Conservation (phyloP, 192 early-diverging fungal genomes). For the Linderina pennispora region DNA sequence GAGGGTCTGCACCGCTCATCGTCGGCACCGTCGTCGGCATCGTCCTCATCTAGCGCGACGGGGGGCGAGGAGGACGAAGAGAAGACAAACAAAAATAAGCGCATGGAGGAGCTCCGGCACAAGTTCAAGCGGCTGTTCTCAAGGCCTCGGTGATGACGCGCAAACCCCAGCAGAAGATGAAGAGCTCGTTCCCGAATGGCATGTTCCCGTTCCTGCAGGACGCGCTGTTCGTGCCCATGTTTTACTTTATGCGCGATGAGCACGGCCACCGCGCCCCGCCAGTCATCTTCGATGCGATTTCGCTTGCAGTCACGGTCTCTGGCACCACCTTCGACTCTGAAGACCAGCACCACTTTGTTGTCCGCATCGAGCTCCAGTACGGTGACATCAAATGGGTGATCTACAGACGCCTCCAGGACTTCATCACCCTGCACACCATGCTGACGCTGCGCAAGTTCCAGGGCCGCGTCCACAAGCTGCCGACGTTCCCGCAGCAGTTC, state of each 20-base stretch:
- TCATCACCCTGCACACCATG: slow-evolving; percentile 57
- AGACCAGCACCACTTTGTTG: slow-evolving; percentile 48
- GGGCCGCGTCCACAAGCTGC: slow-evolving; percentile 36
- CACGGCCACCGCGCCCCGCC: slow-evolving; percentile 43
- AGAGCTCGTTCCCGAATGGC: slow-evolving; percentile 22
- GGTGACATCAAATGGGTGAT: slow-evolving; percentile 78
- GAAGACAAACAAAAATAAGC: slow-evolving; percentile 10
- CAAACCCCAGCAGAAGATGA: slow-evolving; percentile 28
- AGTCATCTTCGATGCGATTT: slow-evolving; percentile 48
- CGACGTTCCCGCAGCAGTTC: slow-evolving; percentile 41
- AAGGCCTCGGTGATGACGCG: slow-evolving; percentile 43
- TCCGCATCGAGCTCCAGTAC: slow-evolving; percentile 70
- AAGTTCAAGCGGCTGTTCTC: slow-evolving; percentile 44
- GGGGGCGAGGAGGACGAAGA: slow-evolving; percentile 9
- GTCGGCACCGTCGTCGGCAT: too few relatives aligned
- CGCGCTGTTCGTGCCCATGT: slow-evolving; percentile 49
- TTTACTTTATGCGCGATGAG: slow-evolving; percentile 47
- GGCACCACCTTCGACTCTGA: slow-evolving; percentile 9
- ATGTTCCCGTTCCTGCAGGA: slow-evolving; percentile 48
- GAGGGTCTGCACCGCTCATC: too few relatives aligned
- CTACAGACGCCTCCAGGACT: slow-evolving; percentile 56
- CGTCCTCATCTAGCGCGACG: background rate
- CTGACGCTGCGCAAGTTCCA: slow-evolving; percentile 49
- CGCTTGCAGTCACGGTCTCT: slow-evolving; percentile 23
- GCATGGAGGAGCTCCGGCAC: slow-evolving; percentile 22